Base-by-base conservation (phyloP, 2,329 filamentous ascomycete species). In the Trichoderma sp. region DNA sequence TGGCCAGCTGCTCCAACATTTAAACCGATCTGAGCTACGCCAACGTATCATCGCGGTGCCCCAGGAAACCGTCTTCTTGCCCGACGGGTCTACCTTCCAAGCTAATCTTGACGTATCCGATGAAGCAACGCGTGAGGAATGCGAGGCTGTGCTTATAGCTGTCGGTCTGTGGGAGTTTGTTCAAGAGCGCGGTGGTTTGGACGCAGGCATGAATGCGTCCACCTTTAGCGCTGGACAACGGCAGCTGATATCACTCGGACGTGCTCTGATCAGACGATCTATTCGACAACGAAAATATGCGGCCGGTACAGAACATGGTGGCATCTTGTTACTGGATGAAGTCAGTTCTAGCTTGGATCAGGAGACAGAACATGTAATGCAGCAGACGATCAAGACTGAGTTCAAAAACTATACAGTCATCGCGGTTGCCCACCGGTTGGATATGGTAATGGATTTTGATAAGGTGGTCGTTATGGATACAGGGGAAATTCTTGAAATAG, bases 181-280 rank as follows among this genome's bases (percentile, higher is more conserved):
- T 0, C 57, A 76, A 0, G 76, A 79, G 4, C 76, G 77, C 3
- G 82, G 82, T 4, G 82, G 82, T 0, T 73, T 84, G 0, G 73
- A 76, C 3, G 77, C 77, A 0, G 74, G 72, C 2, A 84, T 91
- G 74, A 81, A 82, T 17, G 79, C 84, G 2, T 82, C 86, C 6
- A 81, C 83, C 63, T 80, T 90, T 6, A 86, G 84, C 7, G 84
- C 86, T 43, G 90, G 90, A 0, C 90, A 92, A 77, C 85, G 85
- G 63, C 90, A 92, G 75, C 82, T 92, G 0, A 90, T 92, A 74
- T 89, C 86, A 73, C 83, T 92, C 1, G 89, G 87, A 0, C 80
- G 89, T 0, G 90, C 88, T 0, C 82, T 91, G 23, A 78, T 92
- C 9, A 80, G 85, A 2, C 43, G 17, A 3, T 47, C 43, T 47